Base-by-base conservation (phyloP, 257 asterid genomes). In the Solanum pimpinellifolium region DNA sequence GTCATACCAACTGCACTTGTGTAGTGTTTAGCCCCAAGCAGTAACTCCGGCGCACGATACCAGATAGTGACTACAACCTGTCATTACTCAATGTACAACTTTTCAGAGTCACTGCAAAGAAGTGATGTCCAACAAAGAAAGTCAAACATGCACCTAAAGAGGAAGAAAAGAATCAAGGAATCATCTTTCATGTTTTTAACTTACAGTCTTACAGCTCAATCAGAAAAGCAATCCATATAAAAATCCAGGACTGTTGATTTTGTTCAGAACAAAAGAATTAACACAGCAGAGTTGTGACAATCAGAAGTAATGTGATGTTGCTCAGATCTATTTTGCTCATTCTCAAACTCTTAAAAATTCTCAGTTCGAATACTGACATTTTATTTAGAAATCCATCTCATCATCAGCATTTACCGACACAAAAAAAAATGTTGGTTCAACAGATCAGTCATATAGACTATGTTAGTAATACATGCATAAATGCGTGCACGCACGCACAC, bases 11-110 rank as follows among this genome's bases (percentile, higher is more conserved):
- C 99, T 86, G 99, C 98, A 93, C 98, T 95, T 62, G 99, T 97
- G 88, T 97, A 97, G 92, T 97, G 99, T 85, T 95, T 97, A 60
- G 98, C 96, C 69, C 99, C 99, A 87, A 97, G 98, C 81, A 97
- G 98, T 88, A 97, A 91, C 93, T 97, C 99, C 69, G 99, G 99
- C 12, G 99, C 98, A 88, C 99, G 99, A 92, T 97, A 97, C 99
- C 99, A 97, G 87, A 97, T 97, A 81, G 99, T 97, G 89, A 97
- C 98, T 44, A 97, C 99, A 91, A 97, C 99, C 99, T 97, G 90
- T 85, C 88, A 91, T 83, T 87, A 60, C 89, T 86, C 90, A 88
- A 80, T 18, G 68, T 80, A 80, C 68, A 47, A 80, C 31, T 13
- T 78, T 78, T 78, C 42, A 80, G 39, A 78, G 42, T 80, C 37